These are phyloP conservation scores for Amaranthus palmeri DNA, from an alignment of 148 eudicot species.

Conservation along the genomic window DNA sequence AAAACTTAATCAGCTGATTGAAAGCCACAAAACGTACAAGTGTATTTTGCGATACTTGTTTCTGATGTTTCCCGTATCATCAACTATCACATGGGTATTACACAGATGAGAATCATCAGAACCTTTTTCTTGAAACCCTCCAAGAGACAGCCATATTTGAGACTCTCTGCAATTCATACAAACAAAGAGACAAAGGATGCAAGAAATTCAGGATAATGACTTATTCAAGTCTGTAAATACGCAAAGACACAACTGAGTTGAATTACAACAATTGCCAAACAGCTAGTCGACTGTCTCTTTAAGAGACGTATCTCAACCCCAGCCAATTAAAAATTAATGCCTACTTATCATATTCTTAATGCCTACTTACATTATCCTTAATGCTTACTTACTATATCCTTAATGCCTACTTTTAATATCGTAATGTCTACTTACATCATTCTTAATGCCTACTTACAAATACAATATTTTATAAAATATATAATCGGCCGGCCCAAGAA, in stretches of 20 bases:
- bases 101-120: constrained; percentile 77
- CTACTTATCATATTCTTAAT: no score
- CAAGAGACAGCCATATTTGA: constrained; percentile 85
- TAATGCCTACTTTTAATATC: no score
- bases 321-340: no score
- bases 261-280: not conserved
- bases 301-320: no score
- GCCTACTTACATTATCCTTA: no score
- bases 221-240: not conserved
- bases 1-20: not conserved
- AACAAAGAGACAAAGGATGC: constrained; percentile 10
- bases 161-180: constrained; percentile 57
- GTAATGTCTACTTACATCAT: no score
- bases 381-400: no score
- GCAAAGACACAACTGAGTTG: not conserved
- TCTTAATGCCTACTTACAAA: no score
- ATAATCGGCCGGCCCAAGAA: no score
- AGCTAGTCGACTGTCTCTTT: no score
- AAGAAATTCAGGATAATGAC: not conserved
- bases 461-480: no score
- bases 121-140: constrained; percentile 90
- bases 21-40: constrained; percentile 47
- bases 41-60: constrained; percentile 78
- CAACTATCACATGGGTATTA: constrained; percentile 83
- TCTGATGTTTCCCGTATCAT: constrained; percentile 65